Percentiles rank a stretch among this genome's conserved stretches.
phyloP scores from a whole-genome alignment of 2,329 filamentous ascomycete species.

The Colletotrichum eleusines region DNA sequence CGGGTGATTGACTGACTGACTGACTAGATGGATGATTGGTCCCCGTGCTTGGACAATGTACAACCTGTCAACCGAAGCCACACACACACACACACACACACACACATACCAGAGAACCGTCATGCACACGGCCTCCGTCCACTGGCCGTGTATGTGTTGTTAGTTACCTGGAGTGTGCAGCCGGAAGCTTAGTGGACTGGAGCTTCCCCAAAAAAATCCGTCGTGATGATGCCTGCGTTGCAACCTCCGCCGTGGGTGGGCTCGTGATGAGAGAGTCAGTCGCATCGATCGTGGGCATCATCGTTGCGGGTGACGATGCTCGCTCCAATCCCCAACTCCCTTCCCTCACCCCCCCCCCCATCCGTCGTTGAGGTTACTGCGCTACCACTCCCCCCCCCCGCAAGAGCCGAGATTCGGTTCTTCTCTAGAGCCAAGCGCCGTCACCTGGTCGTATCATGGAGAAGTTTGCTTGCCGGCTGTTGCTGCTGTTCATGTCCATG shows the following conservation, averaged over 20 bases:
- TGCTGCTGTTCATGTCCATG: background rate
- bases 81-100: slow-evolving; percentile 6
- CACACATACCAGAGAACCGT: background rate
- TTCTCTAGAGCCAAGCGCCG: slow-evolving; percentile 36
- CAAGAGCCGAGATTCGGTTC: slow-evolving; percentile 27
- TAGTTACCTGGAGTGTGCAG: background rate
- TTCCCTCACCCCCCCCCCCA: background rate
- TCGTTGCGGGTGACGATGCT: background rate
- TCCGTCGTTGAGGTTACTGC: slow-evolving; percentile 26
- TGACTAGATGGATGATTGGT: no score
- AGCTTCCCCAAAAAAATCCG: background rate
- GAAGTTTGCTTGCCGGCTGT: slow-evolving; percentile 1
- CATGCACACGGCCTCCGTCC: background rate
- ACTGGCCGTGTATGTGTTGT: background rate
- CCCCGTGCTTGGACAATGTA: slow-evolving; percentile 10
- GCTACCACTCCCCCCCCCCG: slow-evolving; percentile 27
- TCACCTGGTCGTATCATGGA: slow-evolving; percentile 22
- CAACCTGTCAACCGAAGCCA: slow-evolving; percentile 38
- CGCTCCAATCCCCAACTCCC: background rate
- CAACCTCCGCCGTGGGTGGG: background rate
- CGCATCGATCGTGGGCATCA: background rate
- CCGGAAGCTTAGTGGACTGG: background rate
- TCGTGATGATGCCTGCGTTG: slow-evolving; percentile 2
- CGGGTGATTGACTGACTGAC: background rate
- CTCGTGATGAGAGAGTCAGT: slow-evolving; percentile 1